Percentiles rank a stretch among this genome's conserved stretches.
These are phyloP conservation scores for Mytilinidion resinicola DNA, from an alignment of 495 filamentous ascomycete species.

Conservation along the genomic window DNA sequence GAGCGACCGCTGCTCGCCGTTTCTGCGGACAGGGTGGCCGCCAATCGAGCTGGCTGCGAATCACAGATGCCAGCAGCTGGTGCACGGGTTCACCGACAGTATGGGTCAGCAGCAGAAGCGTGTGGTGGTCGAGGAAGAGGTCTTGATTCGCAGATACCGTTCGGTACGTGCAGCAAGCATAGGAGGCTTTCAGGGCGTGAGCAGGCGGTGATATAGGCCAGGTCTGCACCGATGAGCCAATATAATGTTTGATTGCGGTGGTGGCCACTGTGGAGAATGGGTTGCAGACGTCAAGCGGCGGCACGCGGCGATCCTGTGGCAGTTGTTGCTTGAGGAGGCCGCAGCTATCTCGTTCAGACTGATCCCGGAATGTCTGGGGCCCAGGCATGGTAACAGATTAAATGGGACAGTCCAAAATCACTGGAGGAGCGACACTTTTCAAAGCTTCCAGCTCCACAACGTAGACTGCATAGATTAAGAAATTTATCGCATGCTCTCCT, in stretches of 20 bases:
- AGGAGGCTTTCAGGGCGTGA: not conserved
- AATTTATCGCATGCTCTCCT: too few relatives aligned
- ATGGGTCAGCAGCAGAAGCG: too few relatives aligned
- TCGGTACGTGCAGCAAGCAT: slow-evolving; percentile 23
- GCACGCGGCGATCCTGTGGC: slow-evolving; percentile 21
- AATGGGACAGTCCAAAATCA: too few relatives aligned
- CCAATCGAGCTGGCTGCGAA: too few relatives aligned
- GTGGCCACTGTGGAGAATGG: slow-evolving; percentile 20
- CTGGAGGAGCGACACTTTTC: too few relatives aligned
- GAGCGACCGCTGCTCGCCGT: too few relatives aligned
- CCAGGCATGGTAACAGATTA: too few relatives aligned
- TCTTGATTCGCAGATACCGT: slow-evolving; percentile 20
- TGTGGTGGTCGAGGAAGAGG: slow-evolving; percentile 1
- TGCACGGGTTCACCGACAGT: too few relatives aligned
- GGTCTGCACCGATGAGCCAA: slow-evolving; percentile 28
- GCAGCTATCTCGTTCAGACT: slow-evolving; percentile 21
- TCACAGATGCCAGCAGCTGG: too few relatives aligned
- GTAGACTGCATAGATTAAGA: too few relatives aligned
- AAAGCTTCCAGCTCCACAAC: too few relatives aligned
- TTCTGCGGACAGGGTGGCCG: too few relatives aligned
- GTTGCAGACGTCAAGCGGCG: slow-evolving; percentile 26
- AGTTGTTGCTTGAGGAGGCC: not conserved
- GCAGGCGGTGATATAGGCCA: slow-evolving; percentile 6
- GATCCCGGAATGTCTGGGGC: slow-evolving; percentile 14
- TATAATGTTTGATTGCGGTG: slow-evolving; percentile 28